phyloP scores from a whole-genome alignment of 108 stramenopile genomes.

The Cyclostephanos invisitatus region DNA sequence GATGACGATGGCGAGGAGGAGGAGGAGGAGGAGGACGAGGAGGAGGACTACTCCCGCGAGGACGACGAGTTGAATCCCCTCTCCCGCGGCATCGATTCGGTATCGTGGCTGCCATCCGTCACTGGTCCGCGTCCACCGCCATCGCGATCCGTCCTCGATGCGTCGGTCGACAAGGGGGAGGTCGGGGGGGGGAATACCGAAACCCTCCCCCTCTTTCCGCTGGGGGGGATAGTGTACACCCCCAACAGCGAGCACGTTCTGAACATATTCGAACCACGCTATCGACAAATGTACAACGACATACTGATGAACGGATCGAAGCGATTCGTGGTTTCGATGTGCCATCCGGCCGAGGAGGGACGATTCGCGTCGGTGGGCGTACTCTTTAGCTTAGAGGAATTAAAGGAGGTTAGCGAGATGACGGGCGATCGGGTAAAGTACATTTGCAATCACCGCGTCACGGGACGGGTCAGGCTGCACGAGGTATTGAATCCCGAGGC shows the following conservation, averaged over 20 bases:
- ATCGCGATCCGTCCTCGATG: slow-evolving; percentile 36
- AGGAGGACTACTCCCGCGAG: slow-evolving; percentile 30
- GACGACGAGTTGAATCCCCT: slow-evolving; percentile 64
- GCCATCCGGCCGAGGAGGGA: slow-evolving; percentile 73
- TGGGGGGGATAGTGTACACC: slow-evolving; percentile 85
- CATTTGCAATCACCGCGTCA: slow-evolving; percentile 86
- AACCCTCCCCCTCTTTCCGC: slow-evolving; percentile 82
- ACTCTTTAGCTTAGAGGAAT: slow-evolving; percentile 77
- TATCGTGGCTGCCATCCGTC: slow-evolving; percentile 81
- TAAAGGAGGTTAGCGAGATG: slow-evolving; percentile 85
- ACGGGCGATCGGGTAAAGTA: slow-evolving; percentile 86
- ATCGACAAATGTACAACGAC: slow-evolving; percentile 90
- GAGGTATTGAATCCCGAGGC: slow-evolving; percentile 76
- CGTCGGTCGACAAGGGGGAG: slow-evolving; percentile 5
- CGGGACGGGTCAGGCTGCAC: slow-evolving; percentile 75
- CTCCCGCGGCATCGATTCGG: slow-evolving; percentile 70
- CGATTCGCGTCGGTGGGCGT: slow-evolving; percentile 82
- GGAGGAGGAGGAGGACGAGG: slow-evolving; percentile 2
- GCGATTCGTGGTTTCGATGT: slow-evolving; percentile 79
- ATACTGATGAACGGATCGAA: slow-evolving; percentile 87
- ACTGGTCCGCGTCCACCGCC: slow-evolving; percentile 29
- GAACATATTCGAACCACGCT: slow-evolving; percentile 91
- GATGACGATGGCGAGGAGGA: too few species aligned
- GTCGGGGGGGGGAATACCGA: slow-evolving; percentile 24
- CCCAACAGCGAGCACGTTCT: slow-evolving; percentile 87